These are phyloP conservation scores for Cyberlindnera sargentensis DNA, from an alignment of 805 yeast species.

Conservation along the genomic window DNA sequence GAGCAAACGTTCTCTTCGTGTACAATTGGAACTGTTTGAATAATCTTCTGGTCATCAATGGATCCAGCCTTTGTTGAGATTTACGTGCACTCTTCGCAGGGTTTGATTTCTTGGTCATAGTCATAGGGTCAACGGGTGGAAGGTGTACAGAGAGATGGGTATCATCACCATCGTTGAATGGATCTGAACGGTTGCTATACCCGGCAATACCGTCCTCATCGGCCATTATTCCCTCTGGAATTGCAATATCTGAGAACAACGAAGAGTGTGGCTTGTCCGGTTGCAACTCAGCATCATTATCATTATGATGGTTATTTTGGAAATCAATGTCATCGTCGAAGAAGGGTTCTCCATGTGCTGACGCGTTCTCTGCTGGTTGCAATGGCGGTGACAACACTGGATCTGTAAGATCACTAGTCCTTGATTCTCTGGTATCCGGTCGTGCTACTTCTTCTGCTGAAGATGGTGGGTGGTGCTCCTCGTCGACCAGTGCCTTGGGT, in stretches of 20 bases:
- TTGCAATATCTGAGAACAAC: constrained; percentile 19
- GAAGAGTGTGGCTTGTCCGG: constrained; percentile 1
- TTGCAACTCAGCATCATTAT: background rate
- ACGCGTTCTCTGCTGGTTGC: too few species aligned
- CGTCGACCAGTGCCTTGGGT: background rate
- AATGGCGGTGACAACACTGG: too few species aligned
- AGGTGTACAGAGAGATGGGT: background rate
- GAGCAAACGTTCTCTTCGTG: constrained; percentile 9
- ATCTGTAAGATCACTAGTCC: too few species aligned
- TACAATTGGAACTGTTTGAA: constrained; percentile 8
- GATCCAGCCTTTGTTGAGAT: background rate
- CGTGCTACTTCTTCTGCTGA: background rate
- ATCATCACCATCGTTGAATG: constrained; percentile 2
- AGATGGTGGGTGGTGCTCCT: background rate
- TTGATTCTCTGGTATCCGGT: background rate
- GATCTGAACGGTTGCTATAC: constrained; percentile 1
- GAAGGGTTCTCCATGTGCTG: too few species aligned
- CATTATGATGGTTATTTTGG: too few species aligned
- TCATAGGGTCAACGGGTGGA: background rate
- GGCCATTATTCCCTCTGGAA: constrained; percentile 22
- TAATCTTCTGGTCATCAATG: constrained; percentile 2
- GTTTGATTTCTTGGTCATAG: background rate
- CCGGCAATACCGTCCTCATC: constrained; percentile 5
- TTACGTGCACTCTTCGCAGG: background rate
- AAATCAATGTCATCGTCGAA: too few species aligned